Base-by-base conservation (phyloP, 106 monocot genomes). In the Dendrobium catenatum region DNA sequence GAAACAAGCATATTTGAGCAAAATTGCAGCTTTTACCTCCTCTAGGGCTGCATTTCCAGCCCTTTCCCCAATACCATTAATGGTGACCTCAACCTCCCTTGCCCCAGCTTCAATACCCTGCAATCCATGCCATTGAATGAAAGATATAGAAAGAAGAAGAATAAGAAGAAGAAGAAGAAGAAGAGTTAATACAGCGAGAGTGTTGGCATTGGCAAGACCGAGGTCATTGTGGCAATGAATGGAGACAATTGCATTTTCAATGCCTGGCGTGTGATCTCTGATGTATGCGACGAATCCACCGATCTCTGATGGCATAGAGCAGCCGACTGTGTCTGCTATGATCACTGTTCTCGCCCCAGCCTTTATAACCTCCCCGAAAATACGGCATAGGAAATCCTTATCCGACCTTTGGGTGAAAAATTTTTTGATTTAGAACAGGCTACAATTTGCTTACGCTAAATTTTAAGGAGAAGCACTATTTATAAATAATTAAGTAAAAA, bases 1-100 rank as follows among this genome's bases (percentile, higher is more conserved):
- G 58, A 58, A 58, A 58, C 58, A 58, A 17, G 6, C 16, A 58
- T 17, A 19, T 58, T n/a, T 58, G 6, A 48, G 5, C 15, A 49
- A 47, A 77, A 47, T 5, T 51, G 13, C 29, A 24, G 26, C 27
- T 78, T 46, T 24, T 59, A 84, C 83, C 83, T 83, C 83, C 77
- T 83, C 83, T 4, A 83, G 55, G 5, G 83, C 44, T 48, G 77
- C 82, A 77, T 82, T 82, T 19, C 82, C 82, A 10, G 82, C 67
- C 33, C 72, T 51, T 51, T 51, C 51, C 51, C 51, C 64, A 22
- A 66, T 66, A 66, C 78, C 74, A 44, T 75, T 75, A 19, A 75
- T 44, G 43, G 74, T 75, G n/a, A 75, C 74, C 19, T 75, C 74
- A 16, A 75, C 74, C 74, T 75, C 74, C 74, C 74, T 75, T 7